Conservation (phyloP, 805 yeast genomes). For the Ogataea methanolica region DNA sequence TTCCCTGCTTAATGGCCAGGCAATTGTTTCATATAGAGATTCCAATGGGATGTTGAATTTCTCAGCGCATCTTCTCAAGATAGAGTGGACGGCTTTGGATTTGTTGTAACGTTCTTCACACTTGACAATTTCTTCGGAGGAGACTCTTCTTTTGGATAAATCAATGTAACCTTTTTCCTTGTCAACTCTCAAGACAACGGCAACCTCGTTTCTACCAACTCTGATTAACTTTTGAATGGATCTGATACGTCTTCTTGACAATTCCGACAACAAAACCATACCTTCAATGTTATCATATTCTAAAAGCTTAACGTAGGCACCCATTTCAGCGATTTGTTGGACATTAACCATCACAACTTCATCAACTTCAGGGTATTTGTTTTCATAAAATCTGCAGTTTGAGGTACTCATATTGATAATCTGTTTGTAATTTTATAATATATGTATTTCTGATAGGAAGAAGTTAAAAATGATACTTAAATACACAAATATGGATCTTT, state of each 20-base stretch:
- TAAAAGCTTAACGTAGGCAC: constrained; percentile 92
- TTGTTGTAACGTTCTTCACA: constrained; percentile 98
- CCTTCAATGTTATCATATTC: constrained; percentile 99
- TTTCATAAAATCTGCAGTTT: constrained; percentile 94
- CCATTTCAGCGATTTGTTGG: constrained; percentile 98
- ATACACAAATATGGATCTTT: too few relatives aligned
- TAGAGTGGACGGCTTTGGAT: constrained; percentile 97
- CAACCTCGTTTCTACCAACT: constrained; percentile 98
- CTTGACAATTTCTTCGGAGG: constrained; percentile 94
- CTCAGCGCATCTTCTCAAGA: constrained; percentile 96
- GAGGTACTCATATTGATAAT: constrained; percentile 63
- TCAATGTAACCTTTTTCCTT: constrained; percentile 98
- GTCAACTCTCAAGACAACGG: constrained; percentile 95
- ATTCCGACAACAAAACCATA: constrained; percentile 92
- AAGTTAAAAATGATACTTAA: neutral
- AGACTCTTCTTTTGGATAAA: constrained; percentile 93
- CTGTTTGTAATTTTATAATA: neutral
- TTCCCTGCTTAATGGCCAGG: constrained; percentile 96
- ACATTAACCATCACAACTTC: constrained; percentile 99
- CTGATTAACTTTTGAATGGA: constrained; percentile 96
- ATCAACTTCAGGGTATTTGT: constrained; percentile 97
- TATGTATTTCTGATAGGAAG: neutral
- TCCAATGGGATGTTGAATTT: constrained; percentile 87
- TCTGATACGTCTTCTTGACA: constrained; percentile 97
- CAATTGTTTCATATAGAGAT: constrained; percentile 77